Percentiles rank a stretch among this genome's conserved stretches.
Conservation (phyloP, 768 basidiomycete species). For the Rhizopogon sp. region DNA sequence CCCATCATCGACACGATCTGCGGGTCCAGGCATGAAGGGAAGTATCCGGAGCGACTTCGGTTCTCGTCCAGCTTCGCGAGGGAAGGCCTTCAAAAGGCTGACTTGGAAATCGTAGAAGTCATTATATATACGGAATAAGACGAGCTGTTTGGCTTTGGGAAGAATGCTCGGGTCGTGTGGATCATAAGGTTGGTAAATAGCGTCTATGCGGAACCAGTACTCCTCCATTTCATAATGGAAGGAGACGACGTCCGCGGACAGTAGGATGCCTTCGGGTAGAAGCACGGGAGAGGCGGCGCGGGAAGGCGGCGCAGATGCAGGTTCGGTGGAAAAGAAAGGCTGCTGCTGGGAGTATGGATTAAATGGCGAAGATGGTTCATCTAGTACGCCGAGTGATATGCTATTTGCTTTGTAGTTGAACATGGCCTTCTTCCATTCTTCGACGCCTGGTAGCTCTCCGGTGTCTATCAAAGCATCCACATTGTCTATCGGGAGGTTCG, state of each 20-base stretch:
- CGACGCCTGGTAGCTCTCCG: constrained; percentile 91
- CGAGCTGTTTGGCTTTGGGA: constrained; percentile 70
- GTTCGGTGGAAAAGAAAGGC: constrained; percentile 10
- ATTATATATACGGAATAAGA: constrained; percentile 92
- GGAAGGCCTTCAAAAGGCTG: constrained; percentile 78
- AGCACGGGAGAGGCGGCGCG: constrained; percentile 38
- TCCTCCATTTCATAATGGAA: constrained; percentile 96
- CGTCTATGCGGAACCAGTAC: constrained; percentile 96
- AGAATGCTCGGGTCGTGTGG: constrained; percentile 48
- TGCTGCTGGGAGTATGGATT: constrained; percentile 32
- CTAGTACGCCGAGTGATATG: constrained; percentile 91
- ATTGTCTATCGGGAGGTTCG: constrained; percentile 74
- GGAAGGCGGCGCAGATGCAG: constrained; percentile 11
- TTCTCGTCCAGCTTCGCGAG: constrained; percentile 84
- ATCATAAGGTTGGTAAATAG: constrained; percentile 80
- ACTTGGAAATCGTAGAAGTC: constrained; percentile 99
- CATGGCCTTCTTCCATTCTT: constrained; percentile 98
- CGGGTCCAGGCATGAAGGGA: constrained; percentile 97
- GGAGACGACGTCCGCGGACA: constrained; percentile 87
- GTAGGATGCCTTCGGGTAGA: constrained; percentile 80
- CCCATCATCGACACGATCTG: constrained; percentile 74
- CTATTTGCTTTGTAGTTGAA: constrained; percentile 93
- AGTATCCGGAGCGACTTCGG: constrained; percentile 67
- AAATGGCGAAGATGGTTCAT: constrained; percentile 44
- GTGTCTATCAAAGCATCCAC: constrained; percentile 75